Evolutionary conservation across 2,329 filamentous ascomycete genomes (phyloP).

Genomic region (Ramularia endophylla): DNA sequence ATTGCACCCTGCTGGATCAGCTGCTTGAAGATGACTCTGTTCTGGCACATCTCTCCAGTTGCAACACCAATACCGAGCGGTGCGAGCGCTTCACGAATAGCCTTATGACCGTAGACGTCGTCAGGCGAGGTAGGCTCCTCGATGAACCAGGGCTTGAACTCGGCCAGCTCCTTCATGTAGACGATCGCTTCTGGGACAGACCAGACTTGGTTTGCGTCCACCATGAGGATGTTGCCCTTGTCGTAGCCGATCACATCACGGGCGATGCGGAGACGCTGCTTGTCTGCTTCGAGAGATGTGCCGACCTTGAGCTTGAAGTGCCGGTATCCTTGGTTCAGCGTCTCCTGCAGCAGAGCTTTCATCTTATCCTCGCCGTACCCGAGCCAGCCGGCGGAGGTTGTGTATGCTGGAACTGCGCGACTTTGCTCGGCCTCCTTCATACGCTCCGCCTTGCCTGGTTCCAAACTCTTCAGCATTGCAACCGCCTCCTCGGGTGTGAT

Average conservation of each 20-base stretch:
- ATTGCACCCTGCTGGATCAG: slow-evolving; percentile 73
- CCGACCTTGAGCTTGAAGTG: slow-evolving; percentile 94
- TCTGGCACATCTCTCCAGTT: slow-evolving; percentile 94
- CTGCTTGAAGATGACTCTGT: slow-evolving; percentile 91
- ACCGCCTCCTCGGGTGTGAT: slow-evolving; percentile 80
- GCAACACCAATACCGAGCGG: slow-evolving; percentile 75
- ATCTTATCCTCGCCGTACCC: slow-evolving; percentile 86
- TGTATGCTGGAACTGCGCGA: slow-evolving; percentile 81
- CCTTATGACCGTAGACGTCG: slow-evolving; percentile 82
- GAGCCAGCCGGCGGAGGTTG: slow-evolving; percentile 86
- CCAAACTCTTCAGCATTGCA: slow-evolving; percentile 59
- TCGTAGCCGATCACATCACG: slow-evolving; percentile 77
- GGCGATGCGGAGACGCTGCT: slow-evolving; percentile 64
- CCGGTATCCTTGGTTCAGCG: slow-evolving; percentile 67
- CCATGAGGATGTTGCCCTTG: slow-evolving; percentile 78
- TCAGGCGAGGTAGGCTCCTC: slow-evolving; percentile 90
- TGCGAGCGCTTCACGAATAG: slow-evolving; percentile 71
- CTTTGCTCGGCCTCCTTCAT: slow-evolving; percentile 67
- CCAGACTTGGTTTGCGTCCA: slow-evolving; percentile 89
- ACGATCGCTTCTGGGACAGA: slow-evolving; percentile 81
- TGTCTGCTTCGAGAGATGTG: slow-evolving; percentile 64
- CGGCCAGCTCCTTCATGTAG: slow-evolving; percentile 75
- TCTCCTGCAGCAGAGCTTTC: slow-evolving; percentile 66
- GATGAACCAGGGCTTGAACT: slow-evolving; percentile 80
- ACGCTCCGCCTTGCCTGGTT: slow-evolving; percentile 63